Evolutionary conservation across 495 filamentous ascomycete genomes (phyloP), one percentile per base, ranked within the genome.

Genomic region (Penicillium crystallinum): DNA sequence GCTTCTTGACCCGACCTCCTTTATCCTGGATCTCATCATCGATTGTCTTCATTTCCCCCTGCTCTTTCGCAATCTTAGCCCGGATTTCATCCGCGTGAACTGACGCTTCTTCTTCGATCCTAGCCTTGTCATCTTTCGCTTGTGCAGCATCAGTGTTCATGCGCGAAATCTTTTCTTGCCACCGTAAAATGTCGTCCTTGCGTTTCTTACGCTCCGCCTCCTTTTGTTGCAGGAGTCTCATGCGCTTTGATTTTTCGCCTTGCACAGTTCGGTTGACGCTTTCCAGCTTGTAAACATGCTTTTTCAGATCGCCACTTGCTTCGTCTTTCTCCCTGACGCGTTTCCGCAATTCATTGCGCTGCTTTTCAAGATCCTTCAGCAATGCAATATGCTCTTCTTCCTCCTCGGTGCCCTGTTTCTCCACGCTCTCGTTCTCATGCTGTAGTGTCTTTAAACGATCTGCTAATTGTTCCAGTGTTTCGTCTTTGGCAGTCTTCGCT

Each of bases 321-420:
- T 95, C 89, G 53, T 95, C 90, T 65, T 88, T 91, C 56, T 95
- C 89, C 63, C 85, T 90, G 34, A 90, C 77, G 34, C 82, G 76
- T 58, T 86, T 83, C 60, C 72, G 84, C 57, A 95, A 80, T 29
- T 84, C 79, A 55, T 91, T 89, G 48, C 90, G 74, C 48, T 90
- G 85, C 38, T 78, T 77, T 14, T 74, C 66, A 4, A 90, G 65
- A 6, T 81, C 77, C 19, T 72, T 74, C 39, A 84, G 81, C 27
- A 83, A 70, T 12, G 69, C 70, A 50, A 85, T 81, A 47, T 89
- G 82, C 55, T 97, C 90, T 10, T 91, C 87, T 47, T 91, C 81
- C 40, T 86, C 77, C 11, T 83, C 80, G 23, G 68, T 70, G 18
- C 72, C 71, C 61, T 80, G 78, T 48, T 77, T 83, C 35, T 90